Evolutionary conservation across 495 filamentous ascomycete genomes (phyloP).

Genomic region (Pseudevernia furfuracea): DNA sequence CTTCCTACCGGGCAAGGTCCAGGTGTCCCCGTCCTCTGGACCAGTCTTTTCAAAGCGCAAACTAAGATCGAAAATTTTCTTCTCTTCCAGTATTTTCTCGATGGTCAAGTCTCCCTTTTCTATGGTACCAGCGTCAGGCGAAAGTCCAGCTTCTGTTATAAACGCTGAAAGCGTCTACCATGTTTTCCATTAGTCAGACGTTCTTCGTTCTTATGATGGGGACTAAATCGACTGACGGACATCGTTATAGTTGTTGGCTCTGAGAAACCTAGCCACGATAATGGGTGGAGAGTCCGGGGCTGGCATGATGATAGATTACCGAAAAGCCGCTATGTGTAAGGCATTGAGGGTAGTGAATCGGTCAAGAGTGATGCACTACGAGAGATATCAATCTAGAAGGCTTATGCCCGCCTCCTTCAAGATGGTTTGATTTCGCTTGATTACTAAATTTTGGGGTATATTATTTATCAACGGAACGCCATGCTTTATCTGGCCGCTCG

Average conservation of each 20-base stretch:
- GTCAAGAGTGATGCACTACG: not conserved
- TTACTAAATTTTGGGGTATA: constrained; percentile 11
- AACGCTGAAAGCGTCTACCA: constrained; percentile 50
- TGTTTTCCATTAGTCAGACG: not conserved
- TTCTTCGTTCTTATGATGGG: constrained; percentile 2
- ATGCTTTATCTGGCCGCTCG: not conserved
- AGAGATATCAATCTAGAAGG: not conserved
- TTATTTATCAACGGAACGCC: constrained; percentile 6
- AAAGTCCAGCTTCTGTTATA: constrained; percentile 53
- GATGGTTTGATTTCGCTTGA: not conserved
- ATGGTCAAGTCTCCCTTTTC: constrained; percentile 47
- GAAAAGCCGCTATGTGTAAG: not conserved
- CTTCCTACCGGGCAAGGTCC: constrained; percentile 45
- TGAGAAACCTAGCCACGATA: constrained; percentile 56
- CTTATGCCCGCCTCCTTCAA: not conserved
- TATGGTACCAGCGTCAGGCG: constrained; percentile 36
- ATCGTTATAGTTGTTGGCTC: constrained; percentile 51
- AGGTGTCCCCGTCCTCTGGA: constrained; percentile 35
- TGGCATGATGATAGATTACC: constrained; percentile 31
- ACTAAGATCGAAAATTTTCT: constrained; percentile 53
- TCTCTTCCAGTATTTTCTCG: constrained; percentile 58
- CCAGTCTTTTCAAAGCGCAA: constrained; percentile 50
- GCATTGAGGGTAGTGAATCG: not conserved
- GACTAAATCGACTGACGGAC: constrained; percentile 24
- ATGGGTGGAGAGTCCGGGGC: constrained; percentile 39